Conservation (phyloP, 1,284 basidiomycete genomes). For the Apiotrichum sp. region DNA sequence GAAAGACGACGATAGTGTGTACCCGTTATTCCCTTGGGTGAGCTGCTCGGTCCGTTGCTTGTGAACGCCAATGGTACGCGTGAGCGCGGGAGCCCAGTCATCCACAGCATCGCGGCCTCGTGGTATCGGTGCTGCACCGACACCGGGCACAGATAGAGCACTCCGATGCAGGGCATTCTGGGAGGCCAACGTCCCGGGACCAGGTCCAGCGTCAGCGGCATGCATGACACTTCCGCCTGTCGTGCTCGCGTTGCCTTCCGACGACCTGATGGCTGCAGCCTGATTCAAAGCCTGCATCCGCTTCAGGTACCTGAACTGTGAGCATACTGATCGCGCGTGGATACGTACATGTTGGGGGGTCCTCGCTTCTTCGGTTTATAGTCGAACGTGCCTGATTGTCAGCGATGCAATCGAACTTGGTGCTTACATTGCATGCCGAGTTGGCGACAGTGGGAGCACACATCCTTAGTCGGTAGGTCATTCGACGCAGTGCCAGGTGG, state of each 20-base stretch:
- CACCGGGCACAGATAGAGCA: constrained; percentile 9
- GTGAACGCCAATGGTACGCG: constrained; percentile 2
- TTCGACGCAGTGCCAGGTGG: constrained; percentile 23
- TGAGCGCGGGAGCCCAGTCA: constrained; percentile 12
- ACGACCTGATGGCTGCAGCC: constrained; percentile 1
- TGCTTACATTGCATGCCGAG: constrained; percentile 64
- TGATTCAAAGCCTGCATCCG: constrained; percentile 18
- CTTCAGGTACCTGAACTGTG: constrained; percentile 19
- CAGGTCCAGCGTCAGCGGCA: constrained; percentile 8
- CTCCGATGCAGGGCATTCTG: constrained; percentile 15
- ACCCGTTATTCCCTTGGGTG: neutral
- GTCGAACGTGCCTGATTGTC: constrained; percentile 59
- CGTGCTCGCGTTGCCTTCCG: neutral
- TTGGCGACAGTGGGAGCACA: constrained; percentile 60
- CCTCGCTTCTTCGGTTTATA: constrained; percentile 87
- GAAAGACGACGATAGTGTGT: constrained; percentile 1
- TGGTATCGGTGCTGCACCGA: neutral
- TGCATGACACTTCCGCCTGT: neutral
- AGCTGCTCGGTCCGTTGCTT: constrained; percentile 3
- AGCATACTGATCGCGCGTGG: neutral
- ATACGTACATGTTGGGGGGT: constrained; percentile 72
- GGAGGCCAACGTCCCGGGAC: constrained; percentile 18
- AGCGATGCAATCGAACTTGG: neutral
- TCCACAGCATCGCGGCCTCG: constrained; percentile 9
- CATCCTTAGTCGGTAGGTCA: constrained; percentile 21